A percentile compares a stretch with the other conserved stretches of the same genome.
phyloP scores from a whole-genome alignment of 805 yeast genomes.

The Yamadazyma olivae region DNA sequence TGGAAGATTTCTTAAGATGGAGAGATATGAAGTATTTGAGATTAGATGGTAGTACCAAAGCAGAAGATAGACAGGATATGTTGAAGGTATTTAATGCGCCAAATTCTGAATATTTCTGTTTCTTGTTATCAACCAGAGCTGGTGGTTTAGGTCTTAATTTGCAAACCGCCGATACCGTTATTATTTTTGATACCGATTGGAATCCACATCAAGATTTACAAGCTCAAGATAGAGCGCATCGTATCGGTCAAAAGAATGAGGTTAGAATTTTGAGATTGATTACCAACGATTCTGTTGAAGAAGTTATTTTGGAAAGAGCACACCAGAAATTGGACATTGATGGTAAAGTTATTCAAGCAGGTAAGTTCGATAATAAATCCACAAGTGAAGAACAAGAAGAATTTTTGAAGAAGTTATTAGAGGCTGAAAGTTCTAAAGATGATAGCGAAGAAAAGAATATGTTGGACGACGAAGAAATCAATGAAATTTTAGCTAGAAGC shows the following conservation, averaged over 20 bases:
- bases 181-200: conserved; percentile 88
- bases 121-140: conserved; percentile 79
- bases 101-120: conserved; percentile 72
- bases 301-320: conserved; percentile 77
- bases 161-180: conserved; percentile 85
- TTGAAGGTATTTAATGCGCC: conserved; percentile 74
- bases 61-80: conserved; percentile 78
- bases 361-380: conserved; percentile 84
- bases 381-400: conserved; percentile 88
- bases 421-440: conserved; percentile 60
- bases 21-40: conserved; percentile 68
- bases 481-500: conserved; percentile 66
- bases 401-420: conserved; percentile 64
- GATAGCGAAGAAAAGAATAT: conserved; percentile 53
- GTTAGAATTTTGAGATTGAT: conserved; percentile 78
- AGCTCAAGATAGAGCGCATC: conserved; percentile 87
- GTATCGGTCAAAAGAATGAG: conserved; percentile 88
- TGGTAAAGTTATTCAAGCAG: conserved; percentile 88
- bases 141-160: conserved; percentile 86
- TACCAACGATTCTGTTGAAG: conserved; percentile 81
- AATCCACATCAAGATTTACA: conserved; percentile 90
- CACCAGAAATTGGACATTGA: conserved; percentile 81
- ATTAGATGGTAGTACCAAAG: conserved; percentile 79
- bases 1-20: conserved; percentile 77
- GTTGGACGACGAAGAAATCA: conserved; percentile 67